Evolutionary conservation across 352 stramenopile genomes (phyloP), one percentile per base, ranked within the genome.

Genomic region (Plasmopara viticola): DNA sequence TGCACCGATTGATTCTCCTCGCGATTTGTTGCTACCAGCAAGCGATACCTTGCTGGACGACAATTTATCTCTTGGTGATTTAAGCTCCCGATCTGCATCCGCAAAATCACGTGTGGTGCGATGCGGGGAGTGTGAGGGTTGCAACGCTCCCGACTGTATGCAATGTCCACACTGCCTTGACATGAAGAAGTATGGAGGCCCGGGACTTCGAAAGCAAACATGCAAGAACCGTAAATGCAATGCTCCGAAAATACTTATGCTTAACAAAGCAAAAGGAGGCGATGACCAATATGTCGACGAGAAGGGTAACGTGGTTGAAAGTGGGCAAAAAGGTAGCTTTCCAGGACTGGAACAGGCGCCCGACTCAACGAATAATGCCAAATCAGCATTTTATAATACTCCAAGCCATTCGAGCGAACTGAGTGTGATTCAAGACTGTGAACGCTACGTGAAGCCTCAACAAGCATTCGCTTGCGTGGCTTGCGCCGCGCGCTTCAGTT

Each of bases 111-210:
- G 82, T 33, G 72, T 90, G 4, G 82, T 89, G 71, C 74, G 83
- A 8, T 93, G 83, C 44, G 78, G 80, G 0, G 79, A 87, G 18
- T 93, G 83, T 40, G 56, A 69, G 15, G 83, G 83, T 4, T 93
- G 83, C 28, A 70, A 66, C 6, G 76, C 83, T 20, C 63, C 72
- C 13, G 82, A 92, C 44, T 92, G 82, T 53, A 66, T 87, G 63
- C 86, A 84, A 44, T 92, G 82, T 52, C 72, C 69, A 33, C 72
- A 90, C 48, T 92, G 82, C 41, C 61, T 77, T 48, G 82, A 92
- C 43, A 92, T 89, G 82, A 89, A 89, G 61, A 92, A 92, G 45
- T 88, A 90, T 38, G 82, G 82, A 52, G 82, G 82, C 17, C 82
- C 79, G 28, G 82, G 82, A 50, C 62, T 87, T 28, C 69, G 82